Percentiles rank a stretch among this genome's conserved stretches.
Evolutionary conservation across 1,284 basidiomycete genomes (phyloP).

Genomic region (Bothia castanella): DNA sequence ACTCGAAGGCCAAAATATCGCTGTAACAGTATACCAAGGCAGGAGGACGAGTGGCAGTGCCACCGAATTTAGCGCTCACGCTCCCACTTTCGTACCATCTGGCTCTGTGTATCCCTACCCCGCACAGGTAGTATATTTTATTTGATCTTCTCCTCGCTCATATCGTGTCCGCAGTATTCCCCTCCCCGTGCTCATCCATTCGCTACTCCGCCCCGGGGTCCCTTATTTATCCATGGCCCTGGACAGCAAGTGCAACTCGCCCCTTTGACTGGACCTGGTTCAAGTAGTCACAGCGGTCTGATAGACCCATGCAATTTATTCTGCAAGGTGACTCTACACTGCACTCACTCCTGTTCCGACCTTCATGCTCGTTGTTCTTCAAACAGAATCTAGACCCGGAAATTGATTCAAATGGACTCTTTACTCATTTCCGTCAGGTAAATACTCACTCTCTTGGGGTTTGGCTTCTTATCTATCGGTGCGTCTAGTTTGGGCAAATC

Average conservation of each 20-base stretch:
- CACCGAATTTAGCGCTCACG: conserved; percentile 66
- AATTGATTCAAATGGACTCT: conserved; percentile 80
- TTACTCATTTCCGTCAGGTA: conserved; percentile 76
- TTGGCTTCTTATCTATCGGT: conserved; percentile 15
- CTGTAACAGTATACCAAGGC: conserved; percentile 71
- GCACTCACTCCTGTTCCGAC: background rate
- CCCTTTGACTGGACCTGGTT: conserved; percentile 66
- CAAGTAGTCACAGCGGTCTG: conserved; percentile 75
- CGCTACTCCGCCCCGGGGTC: conserved; percentile 32
- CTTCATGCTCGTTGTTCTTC: conserved; percentile 10
- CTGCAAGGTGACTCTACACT: conserved; percentile 60
- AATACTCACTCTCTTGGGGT: conserved; percentile 23
- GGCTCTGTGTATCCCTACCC: conserved; percentile 54
- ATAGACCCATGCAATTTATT: conserved; percentile 92
- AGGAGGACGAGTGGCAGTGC: conserved; percentile 51
- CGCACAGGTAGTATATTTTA: conserved; percentile 40
- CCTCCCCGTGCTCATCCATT: conserved; percentile 49
- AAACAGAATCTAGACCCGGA: conserved; percentile 77
- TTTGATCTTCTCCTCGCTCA: conserved; percentile 6
- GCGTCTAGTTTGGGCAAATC: conserved; percentile 71
- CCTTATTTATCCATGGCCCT: conserved; percentile 74
- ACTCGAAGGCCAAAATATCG: conserved; percentile 74
- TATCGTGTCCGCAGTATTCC: conserved; percentile 47
- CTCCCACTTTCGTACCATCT: conserved; percentile 70
- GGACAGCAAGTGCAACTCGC: conserved; percentile 87